Evolutionary conservation across 176 grass and related monocot genomes (phyloP).

Genomic region (Paspalum notatum): DNA sequence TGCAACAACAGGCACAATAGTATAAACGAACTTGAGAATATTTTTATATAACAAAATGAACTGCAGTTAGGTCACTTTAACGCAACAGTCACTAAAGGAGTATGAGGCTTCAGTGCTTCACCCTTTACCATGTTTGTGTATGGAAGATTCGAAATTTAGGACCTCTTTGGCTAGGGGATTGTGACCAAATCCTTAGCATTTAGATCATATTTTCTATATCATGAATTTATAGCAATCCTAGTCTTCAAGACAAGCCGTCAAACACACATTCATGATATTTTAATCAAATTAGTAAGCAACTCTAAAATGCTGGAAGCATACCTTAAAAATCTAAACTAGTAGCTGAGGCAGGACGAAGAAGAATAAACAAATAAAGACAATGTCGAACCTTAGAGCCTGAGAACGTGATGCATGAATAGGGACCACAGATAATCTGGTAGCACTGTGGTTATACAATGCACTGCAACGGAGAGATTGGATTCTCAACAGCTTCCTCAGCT

Average conservation of each 20-base stretch:
- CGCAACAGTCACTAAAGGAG: not conserved
- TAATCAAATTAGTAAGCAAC: slow-evolving; percentile 27
- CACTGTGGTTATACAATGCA: slow-evolving; percentile 70
- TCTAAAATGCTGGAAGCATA: not conserved
- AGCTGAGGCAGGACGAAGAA: slow-evolving; percentile 2
- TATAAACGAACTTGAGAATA: not conserved
- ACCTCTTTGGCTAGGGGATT: not conserved
- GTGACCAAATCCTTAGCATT: not conserved
- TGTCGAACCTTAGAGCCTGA: slow-evolving; percentile 73
- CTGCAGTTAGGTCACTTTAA: not conserved
- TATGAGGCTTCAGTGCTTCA: not conserved
- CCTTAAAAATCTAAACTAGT: slow-evolving; percentile 13
- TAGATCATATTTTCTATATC: not conserved
- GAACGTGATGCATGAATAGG: slow-evolving; percentile 85
- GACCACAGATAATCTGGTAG: slow-evolving; percentile 68
- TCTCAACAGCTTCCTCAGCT: slow-evolving; percentile 73
- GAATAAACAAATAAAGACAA: slow-evolving; percentile 20
- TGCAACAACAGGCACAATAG: not conserved
- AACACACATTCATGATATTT: not conserved
- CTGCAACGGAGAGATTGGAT: slow-evolving; percentile 80
- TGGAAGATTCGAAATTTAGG: slow-evolving; percentile 4
- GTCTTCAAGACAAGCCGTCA: not conserved
- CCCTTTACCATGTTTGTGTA: not conserved
- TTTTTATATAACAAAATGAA: not conserved
- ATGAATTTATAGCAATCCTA: not conserved